These are phyloP conservation scores for Hygrocybe punicea DNA, from an alignment of 768 basidiomycete genomes.

Conservation along the genomic window DNA sequence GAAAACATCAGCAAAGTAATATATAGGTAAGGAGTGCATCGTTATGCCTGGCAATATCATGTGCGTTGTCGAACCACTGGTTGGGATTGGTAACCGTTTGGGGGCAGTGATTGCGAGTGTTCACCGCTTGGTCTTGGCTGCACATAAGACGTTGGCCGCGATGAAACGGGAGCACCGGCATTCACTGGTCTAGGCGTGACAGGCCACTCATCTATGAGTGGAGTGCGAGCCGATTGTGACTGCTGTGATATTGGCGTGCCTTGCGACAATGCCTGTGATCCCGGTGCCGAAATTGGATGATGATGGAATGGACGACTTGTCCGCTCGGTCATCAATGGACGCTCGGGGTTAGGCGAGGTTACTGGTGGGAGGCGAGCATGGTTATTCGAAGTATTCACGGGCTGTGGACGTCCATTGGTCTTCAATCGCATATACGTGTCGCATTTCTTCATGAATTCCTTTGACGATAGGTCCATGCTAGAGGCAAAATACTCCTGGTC, in stretches of 20 bases:
- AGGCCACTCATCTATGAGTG: conserved; percentile 45
- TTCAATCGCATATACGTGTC: conserved; percentile 83
- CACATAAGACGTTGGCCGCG: conserved; percentile 52
- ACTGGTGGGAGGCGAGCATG: conserved; percentile 38
- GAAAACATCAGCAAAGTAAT: conserved; percentile 18
- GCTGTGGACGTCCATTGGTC: conserved; percentile 53
- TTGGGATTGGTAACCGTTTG: conserved; percentile 45
- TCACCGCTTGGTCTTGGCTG: conserved; percentile 45
- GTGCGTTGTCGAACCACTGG: conserved; percentile 50
- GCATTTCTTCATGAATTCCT: conserved; percentile 94
- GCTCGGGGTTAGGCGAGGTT: conserved; percentile 44
- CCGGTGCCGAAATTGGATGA: conserved; percentile 20
- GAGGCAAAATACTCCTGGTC: conserved; percentile 92
- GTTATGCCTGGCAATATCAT: conserved; percentile 26
- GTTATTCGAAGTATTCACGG: conserved; percentile 38
- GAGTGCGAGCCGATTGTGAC: conserved; percentile 19
- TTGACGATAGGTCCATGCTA: conserved; percentile 83
- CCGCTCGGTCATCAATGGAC: conserved; percentile 44
- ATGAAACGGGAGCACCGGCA: conserved; percentile 35
- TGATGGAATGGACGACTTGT: conserved; percentile 39
- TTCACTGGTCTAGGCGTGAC: conserved; percentile 40
- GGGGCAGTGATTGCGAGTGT: conserved; percentile 36
- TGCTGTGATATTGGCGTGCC: conserved; percentile 13
- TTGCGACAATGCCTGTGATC: conserved; percentile 4
- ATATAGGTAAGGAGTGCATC: conserved; percentile 13